Conservation (phyloP, 2,329 filamentous ascomycete species). For the Gyromitra esculenta region DNA sequence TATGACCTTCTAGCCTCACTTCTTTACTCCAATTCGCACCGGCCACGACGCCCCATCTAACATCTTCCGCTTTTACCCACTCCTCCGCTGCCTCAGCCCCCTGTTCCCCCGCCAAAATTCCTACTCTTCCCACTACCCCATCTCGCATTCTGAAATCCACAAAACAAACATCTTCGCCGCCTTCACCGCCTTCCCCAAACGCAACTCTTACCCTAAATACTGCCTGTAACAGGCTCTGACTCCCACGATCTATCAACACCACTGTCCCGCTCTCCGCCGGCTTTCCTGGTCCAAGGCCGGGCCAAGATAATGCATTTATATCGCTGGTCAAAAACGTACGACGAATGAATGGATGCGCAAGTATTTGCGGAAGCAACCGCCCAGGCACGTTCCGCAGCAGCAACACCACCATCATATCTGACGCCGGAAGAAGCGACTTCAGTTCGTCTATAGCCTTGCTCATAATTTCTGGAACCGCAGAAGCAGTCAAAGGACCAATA, state of each 20-base stretch:
- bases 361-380: constrained; percentile 9
- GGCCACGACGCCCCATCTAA: constrained; percentile 15
- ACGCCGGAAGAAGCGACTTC: not conserved
- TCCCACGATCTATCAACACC: constrained; percentile 3
- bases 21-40: not conserved
- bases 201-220: constrained; percentile 28
- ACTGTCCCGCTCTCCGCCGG: constrained; percentile 24
- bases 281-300: constrained; percentile 29
- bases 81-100: not conserved
- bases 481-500: not conserved
- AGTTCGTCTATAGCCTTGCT: constrained; percentile 3
- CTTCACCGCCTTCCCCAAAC: constrained; percentile 24
- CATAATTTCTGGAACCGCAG: not conserved
- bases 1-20: not conserved
- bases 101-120: constrained; percentile 13
- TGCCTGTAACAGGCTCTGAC: not conserved
- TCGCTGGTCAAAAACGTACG: constrained; percentile 15
- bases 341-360: constrained; percentile 18
- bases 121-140: constrained; percentile 13
- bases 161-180: constrained; percentile 34
- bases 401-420: not conserved
- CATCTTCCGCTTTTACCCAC: constrained; percentile 19
- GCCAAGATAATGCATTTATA: constrained; percentile 25
- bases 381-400: constrained; percentile 17
- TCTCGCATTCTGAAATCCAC: constrained; percentile 5